Base-by-base conservation (phyloP, 1,284 basidiomycete genomes). In the Abortiporus biennis region DNA sequence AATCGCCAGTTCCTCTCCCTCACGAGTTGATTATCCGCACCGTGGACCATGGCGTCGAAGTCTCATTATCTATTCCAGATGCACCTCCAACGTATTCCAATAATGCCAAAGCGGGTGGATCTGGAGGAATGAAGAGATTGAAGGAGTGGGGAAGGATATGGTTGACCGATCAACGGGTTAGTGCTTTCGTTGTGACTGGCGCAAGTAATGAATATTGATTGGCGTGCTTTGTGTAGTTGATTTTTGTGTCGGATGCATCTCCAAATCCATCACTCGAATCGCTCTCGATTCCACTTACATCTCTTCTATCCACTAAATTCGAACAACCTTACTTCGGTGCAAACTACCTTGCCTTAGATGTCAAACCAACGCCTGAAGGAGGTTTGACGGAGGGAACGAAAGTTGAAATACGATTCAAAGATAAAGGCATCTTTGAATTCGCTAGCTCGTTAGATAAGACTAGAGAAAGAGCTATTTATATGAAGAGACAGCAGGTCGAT, bases 141-240 rank as follows among this genome's bases (percentile, higher is more conserved):
- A 80, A 78, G 56, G 76, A 71, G 12, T 51, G 62, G 4, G 86
- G 85, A 8, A 68, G 63, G 44, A 52, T 80, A 22, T 74, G 67
- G 62, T 68, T 89, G 32, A 87, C 83, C 17, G 81, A 88, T 54
- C 73, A 82, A 61, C 68, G 86, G 47, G 85, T 89, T 58, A 52
- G 80, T 30, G 16, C 31, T 24, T 12, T 34, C 44, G 30, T 15
- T 32, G 32, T 19, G 27, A 20, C 31, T 33, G 30, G 36, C 22
- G 19, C 13, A 31, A 16, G 27, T 27, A 29, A 32, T 17, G 22
- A 13, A 13, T 25, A 6, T 17, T 3, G 12, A 9, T 29, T n/a
- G 27, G 27, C n/a, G n/a, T 9, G n/a, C 27, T 9, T 23, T 29
- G 20, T 36, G 45, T 53, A 89, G 85, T 67, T 89, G 42, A 71